Evolutionary conservation across 2,329 filamentous ascomycete genomes (phyloP), one percentile per base, ranked within the genome.

Genomic region (Trichoderma cornu-damae): DNA sequence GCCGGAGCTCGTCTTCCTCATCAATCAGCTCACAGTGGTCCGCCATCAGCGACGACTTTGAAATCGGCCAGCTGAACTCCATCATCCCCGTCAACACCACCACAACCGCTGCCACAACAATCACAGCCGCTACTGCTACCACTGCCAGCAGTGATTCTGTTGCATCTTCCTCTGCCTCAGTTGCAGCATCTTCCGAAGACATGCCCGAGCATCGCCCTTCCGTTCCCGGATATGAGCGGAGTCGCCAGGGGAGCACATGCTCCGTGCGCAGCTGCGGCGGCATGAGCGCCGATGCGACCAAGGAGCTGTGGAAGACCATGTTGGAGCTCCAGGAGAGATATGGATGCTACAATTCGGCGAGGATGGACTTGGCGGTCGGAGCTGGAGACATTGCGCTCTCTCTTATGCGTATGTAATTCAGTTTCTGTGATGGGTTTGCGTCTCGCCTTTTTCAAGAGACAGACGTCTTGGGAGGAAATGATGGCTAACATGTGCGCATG

Each of bases 301-400:
- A 70, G 18, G 70, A 73, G 34, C 64, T 79, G 3, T 79, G 77
- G 77, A 65, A 68, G 48, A 77, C 76, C 61, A 79, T 79, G 77
- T 69, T 79, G 2, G 71, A 75, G 47, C 68, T 79, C 7, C 77
- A 79, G 64, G 68, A 70, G 59, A 70, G 67, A 4, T 79, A 77
- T 52, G 73, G 73, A 5, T 79, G 77, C 66, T 79, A 79, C 61
- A 77, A 74, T 26, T 79, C 77, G 16, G 75, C 77, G 12, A 67
- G 77, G 30, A 78, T 79, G 64, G 75, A 77, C 48, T 69, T 78
- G 40, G 77, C 77, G 0, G 65, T 77, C 12, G 72, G 72, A 40
- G 73, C 74, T 0, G 72, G 73, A 20, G 71, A 76, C 4, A 64
- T 71, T 7, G 73, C 69, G 11, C 53, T 73, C 8, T 65, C 70